Evolutionary conservation across 345 rosid genomes (phyloP), one percentile per base, ranked within the genome.

Genomic region (Bruguiera sexangula): DNA sequence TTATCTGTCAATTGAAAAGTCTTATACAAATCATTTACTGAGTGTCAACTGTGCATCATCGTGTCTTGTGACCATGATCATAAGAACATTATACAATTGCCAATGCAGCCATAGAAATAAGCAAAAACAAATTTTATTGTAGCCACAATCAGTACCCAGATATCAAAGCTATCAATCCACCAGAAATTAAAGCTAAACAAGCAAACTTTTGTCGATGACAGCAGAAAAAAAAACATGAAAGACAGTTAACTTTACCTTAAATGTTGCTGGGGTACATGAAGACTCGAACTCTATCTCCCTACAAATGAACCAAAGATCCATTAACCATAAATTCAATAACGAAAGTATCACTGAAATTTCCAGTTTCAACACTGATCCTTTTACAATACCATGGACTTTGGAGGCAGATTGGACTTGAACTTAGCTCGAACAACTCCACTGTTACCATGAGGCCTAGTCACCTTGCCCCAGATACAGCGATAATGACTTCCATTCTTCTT

Each of bases 401-500:
- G 96, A 62, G 98, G 98, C 64, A 90, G 76, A 72, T 92, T 92
- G 29, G 96, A 89, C 75, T 86, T 92, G 86, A 92, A 92, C 84
- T 86, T 87, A 9, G 96, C 88, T 24, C 98, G 92, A 8, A 92
- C 96, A 5, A 92, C 91, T 19, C 98, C 96, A 6, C 90, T 92
- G 90, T 92, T 92, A 75, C 98, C 98, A 55, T 90, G 96, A 75
- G 98, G 91, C 82, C 98, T 83, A 15, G 79, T 8, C 8, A 92
- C 98, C 82, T 92, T 90, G 8, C 98, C 98, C 98, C 98, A 92
- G 26, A 92, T 90, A 87, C 98, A 92, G 27, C 96, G 95, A 67
- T 90, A 92, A 81, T 90, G 94, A 0, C 87, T 74, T 7, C 96
- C 96, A 26, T 88, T 78, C 88, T 82, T 84, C 91, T 88, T 92